Evolutionary conservation across 2,329 filamentous ascomycete species (phyloP).

Genomic region (Neofusicoccum parvum): DNA sequence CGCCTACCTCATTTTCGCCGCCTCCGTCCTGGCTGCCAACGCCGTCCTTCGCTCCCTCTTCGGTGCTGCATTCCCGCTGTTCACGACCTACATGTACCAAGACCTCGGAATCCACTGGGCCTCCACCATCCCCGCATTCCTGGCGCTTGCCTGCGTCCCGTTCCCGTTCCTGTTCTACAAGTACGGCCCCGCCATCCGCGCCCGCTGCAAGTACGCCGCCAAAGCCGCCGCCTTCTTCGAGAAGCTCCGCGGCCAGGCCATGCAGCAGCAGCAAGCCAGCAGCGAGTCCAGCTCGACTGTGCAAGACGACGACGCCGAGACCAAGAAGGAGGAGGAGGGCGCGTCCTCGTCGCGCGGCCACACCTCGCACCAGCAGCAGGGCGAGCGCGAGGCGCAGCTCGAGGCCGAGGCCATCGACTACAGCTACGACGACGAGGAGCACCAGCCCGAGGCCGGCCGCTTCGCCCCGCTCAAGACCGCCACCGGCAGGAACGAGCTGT

Average conservation of each 20-base stretch:
- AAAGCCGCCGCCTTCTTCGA: constrained; percentile 61
- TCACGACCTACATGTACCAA: constrained; percentile 24
- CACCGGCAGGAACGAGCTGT: not conserved
- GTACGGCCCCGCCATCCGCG: constrained; percentile 62
- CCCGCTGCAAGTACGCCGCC: constrained; percentile 64
- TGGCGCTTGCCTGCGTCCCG: constrained; percentile 23
- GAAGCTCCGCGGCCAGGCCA: constrained; percentile 24
- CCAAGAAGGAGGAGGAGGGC: not conserved
- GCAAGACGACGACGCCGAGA: not conserved
- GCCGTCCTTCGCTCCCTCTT: constrained; percentile 50
- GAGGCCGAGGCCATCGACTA: constrained; percentile 22
- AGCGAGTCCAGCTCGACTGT: constrained; percentile 26
- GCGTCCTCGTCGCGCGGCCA: not conserved
- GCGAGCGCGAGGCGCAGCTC: constrained; percentile 21
- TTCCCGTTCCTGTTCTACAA: constrained; percentile 67
- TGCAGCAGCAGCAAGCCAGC: not conserved
- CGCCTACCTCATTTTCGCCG: constrained; percentile 54
- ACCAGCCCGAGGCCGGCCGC: constrained; percentile 9
- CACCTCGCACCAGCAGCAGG: not conserved
- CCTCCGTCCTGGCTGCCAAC: constrained; percentile 42
- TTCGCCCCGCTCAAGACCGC: constrained; percentile 42
- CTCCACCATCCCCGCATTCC: constrained; percentile 23
- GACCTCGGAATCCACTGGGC: constrained; percentile 26
- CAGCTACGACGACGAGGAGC: constrained; percentile 29
- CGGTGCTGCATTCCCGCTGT: constrained; percentile 48